These are phyloP conservation scores for Leucosporidium creatinivorum DNA, from an alignment of 768 basidiomycete species.

Conservation along the genomic window DNA sequence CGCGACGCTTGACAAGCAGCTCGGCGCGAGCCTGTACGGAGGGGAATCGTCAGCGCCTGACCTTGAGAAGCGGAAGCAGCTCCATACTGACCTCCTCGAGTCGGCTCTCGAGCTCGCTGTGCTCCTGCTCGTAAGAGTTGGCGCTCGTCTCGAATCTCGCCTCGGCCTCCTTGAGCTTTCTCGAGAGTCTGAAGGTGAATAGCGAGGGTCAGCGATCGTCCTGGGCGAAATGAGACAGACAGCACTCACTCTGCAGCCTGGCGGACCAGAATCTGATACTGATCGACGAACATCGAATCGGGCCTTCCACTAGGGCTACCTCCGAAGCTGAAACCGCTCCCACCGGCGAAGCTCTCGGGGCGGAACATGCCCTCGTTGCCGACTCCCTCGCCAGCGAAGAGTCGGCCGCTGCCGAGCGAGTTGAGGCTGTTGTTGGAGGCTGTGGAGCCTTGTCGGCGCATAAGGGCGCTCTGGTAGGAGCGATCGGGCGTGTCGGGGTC, in stretches of 20 bases:
- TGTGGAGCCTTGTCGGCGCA: too few species aligned
- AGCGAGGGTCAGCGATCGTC: background rate
- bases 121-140: constrained; percentile 24
- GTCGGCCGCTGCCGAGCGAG: background rate
- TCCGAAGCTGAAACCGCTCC: background rate
- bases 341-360: background rate
- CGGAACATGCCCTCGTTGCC: background rate
- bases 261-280: constrained; percentile 17
- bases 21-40: constrained; percentile 56
- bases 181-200: constrained; percentile 5
- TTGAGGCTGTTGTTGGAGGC: too few species aligned
- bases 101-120: constrained; percentile 24
- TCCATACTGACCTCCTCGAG: constrained; percentile 20
- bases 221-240: too few species aligned
- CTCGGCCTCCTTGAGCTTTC: constrained; percentile 34
- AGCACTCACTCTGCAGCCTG: constrained; percentile 18
- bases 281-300: constrained; percentile 3
- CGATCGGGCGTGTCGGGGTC: too few species aligned
- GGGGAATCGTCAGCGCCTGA: too few species aligned
- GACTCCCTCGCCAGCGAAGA: constrained; percentile 14
- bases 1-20: constrained; percentile 68
- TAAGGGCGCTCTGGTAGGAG: too few species aligned
- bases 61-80: too few species aligned
- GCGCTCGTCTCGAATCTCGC: constrained; percentile 15
- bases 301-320: background rate